Evolutionary conservation across 1,139 yeast genomes (phyloP), one percentile per base, ranked within the genome.

Genomic region (Debaryomyces fabryi): DNA sequence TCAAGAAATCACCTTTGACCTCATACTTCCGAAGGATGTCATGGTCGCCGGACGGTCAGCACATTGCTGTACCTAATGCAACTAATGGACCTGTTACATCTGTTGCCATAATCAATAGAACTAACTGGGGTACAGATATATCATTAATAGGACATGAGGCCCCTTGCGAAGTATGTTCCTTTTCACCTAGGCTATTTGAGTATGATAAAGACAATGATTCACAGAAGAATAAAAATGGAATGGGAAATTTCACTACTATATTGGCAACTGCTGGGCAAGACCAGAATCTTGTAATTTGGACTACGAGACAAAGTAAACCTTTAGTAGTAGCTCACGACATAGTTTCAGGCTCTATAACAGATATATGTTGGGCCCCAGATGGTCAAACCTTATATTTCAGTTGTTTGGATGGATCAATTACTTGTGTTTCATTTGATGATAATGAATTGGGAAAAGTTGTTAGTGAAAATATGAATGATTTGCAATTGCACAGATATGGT

Each of bases 11-110:
- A 0, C 99, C 99, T 1, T 74, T 92, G 53, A 89, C 97, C 0
- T 90, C 98, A 0, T 93, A 93, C 65, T 93, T 91, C 64, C 76
- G 99, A 56, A 74, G 97, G 56, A 80, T 88, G 69, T 88, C 96
- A 23, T 93, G 99, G 99, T 89, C 97, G 0, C 49, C 49, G 3
- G 49, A 93, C 67, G 99, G 99, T 1, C 95, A 89, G 63, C 93
- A 88, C 60, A 88, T 93, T 45, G 98, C 97, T 0, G 96, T 89
- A 0, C 96, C 99, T 0, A 95, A 93, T 67, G 97, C 99, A 1
- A 90, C 96, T 8, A 93, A 95, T 65, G 98, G 98, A 0, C 97
- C 97, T 0, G 95, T 93, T 0, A 83, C 96, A 0, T 85, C 97
- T 0, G 93, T 91, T 5, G 93, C 92, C 0, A 82, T 93, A 32